Percentiles rank a stretch among this genome's conserved stretches.
Conservation (phyloP, 2,329 filamentous ascomycete species). For the Berkeleyomyces rouxiae region DNA sequence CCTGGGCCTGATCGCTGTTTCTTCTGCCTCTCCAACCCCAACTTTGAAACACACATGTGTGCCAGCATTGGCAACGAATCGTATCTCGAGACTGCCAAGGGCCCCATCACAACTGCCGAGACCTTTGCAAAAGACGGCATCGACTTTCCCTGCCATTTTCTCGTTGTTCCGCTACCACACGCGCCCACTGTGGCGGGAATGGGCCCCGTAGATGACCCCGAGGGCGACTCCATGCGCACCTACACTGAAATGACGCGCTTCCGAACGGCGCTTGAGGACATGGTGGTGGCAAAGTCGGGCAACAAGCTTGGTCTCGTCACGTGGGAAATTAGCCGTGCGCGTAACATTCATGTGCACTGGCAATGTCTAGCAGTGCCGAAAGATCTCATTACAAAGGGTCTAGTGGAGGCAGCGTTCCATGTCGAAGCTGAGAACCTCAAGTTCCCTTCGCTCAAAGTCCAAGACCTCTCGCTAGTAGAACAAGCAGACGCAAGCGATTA, state of each 20-base stretch:
- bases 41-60: slow-evolving; percentile 72
- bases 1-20: slow-evolving; percentile 70
- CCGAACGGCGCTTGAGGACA: slow-evolving; percentile 57
- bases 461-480: slow-evolving; percentile 33
- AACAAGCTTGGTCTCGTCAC: slow-evolving; percentile 64
- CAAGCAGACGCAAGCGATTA: slow-evolving; percentile 43
- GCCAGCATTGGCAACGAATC: slow-evolving; percentile 73
- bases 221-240: slow-evolving; percentile 41
- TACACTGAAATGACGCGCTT: slow-evolving; percentile 73
- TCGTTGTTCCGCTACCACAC: slow-evolving; percentile 81
- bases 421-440: slow-evolving; percentile 66
- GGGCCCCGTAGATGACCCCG: slow-evolving; percentile 32
- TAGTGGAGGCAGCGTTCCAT: slow-evolving; percentile 78
- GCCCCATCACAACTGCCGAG: slow-evolving; percentile 55
- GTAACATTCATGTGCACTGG: slow-evolving; percentile 83
- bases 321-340: slow-evolving; percentile 74
- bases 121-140: slow-evolving; percentile 52
- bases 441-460: slow-evolving; percentile 34
- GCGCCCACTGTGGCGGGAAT: slow-evolving; percentile 58
- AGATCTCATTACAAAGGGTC: slow-evolving; percentile 49
- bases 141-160: slow-evolving; percentile 65
- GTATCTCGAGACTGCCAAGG: slow-evolving; percentile 85
- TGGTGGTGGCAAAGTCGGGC: slow-evolving; percentile 44
- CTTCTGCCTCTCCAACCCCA: slow-evolving; percentile 84
- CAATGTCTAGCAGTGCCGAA: slow-evolving; percentile 68